Base-by-base conservation (phyloP, 2,329 filamentous ascomycete genomes). In the Bisporella sp. region DNA sequence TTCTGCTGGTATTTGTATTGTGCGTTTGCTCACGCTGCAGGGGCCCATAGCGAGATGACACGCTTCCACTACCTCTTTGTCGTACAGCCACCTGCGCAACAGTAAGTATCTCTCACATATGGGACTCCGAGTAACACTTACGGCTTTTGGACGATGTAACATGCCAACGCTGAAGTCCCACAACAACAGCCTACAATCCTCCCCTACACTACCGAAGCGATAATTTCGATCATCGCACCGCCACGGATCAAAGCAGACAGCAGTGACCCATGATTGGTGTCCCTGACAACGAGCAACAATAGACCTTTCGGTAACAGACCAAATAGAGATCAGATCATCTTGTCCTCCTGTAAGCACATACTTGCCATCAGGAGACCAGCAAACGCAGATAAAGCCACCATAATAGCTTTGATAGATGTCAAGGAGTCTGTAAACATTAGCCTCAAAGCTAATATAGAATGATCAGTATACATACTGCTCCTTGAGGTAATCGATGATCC, bases 161-260 rank as follows among this genome's bases (percentile, higher is more conserved):
- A 97, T 97, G 60, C 90, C 90, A 41, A 96, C 89, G 58, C 85
- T 96, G 66, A 99, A 99, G 71, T 99, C 93, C 93, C 93, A 99
- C 9, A 99, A 73, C 52, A 96, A 81, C 13, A 99, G 73, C 51
- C 90, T 79, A 61, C 91, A 89, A 66, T 99, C 93, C 65, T 97
- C 92, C 11, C 92, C 93, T 1, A 99, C 92, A 62, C 89, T 96
- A 31, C 93, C 93, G 62, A 99, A 96, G 1, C 93, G 82, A 69
- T 99, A 99, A 61, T 89, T 97, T 60, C 87, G 82, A 65, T 95
- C 89, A 64, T 99, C 93, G 64, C 93, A 99, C 56, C 91, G 81
- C 93, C 93, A 99, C 0, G 90, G 90, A 66, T 99, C 93, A 66
- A 97, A 99, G 4, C 89, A 89, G 39, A 99, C 89, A 12, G 85